phyloP scores from a whole-genome alignment of 2,329 filamentous ascomycete species.

The Tolypocladium ovalisporum region DNA sequence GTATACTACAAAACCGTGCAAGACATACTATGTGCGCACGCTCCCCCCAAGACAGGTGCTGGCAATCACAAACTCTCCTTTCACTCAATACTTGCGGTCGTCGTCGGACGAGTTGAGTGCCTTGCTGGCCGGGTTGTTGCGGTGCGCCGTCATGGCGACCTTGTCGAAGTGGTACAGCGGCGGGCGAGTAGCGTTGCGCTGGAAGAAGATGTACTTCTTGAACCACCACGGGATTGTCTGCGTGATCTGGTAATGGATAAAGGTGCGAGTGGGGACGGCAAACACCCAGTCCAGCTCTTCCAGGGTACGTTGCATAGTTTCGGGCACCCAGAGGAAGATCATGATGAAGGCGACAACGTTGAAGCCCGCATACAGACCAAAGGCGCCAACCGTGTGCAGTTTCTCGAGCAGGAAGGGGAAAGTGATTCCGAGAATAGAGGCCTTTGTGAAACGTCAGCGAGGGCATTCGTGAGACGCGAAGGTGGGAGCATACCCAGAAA shows the following conservation, averaged over 20 bases:
- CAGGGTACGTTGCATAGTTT: slow-evolving; percentile 44
- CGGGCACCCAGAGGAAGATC: slow-evolving; percentile 36
- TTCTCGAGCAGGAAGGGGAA: slow-evolving; percentile 36
- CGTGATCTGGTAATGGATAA: slow-evolving; percentile 25
- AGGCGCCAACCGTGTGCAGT: slow-evolving; percentile 24
- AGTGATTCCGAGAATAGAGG: slow-evolving; percentile 36
- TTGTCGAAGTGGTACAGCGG: slow-evolving; percentile 27
- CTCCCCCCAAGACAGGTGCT: background rate
- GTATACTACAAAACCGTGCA: background rate
- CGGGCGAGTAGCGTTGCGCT: slow-evolving; percentile 17
- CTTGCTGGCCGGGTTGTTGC: background rate
- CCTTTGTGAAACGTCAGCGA: slow-evolving; percentile 11
- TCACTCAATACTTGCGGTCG: background rate
- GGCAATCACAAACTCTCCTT: background rate
- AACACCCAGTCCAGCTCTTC: slow-evolving; percentile 42
- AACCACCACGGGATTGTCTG: slow-evolving; percentile 21
- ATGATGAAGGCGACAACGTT: slow-evolving; percentile 43
- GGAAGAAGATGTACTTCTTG: slow-evolving; percentile 20
- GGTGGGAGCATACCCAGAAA: slow-evolving; percentile 26
- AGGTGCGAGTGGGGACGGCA: slow-evolving; percentile 31
- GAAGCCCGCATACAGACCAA: slow-evolving; percentile 42
- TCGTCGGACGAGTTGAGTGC: background rate
- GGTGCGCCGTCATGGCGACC: slow-evolving; percentile 4
- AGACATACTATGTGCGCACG: background rate
- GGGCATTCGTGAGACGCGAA: background rate